Evolutionary conservation across 805 yeast species (phyloP).

Genomic region (Candida vaughaniae): DNA sequence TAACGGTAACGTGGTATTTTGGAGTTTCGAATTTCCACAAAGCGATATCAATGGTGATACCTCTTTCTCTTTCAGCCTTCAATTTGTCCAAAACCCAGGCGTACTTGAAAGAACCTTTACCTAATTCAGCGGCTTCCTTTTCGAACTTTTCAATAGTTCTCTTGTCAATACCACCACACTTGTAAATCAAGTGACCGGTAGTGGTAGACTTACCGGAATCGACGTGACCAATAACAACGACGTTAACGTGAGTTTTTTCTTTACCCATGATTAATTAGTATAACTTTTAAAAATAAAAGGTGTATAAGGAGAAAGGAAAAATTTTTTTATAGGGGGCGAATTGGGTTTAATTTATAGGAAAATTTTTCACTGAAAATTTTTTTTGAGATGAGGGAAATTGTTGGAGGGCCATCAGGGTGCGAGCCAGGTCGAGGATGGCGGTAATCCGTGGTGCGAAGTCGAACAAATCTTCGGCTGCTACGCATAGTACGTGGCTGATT

Average conservation of each 20-base stretch:
- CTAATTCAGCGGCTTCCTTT: conserved; percentile 96
- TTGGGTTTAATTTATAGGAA: conserved; percentile 6
- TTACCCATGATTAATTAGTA: conserved; percentile 61
- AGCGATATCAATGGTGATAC: conserved; percentile 93
- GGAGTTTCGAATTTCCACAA: conserved; percentile 92
- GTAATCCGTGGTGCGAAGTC: neutral
- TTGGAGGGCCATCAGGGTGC: too few species aligned
- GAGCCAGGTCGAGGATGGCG: neutral
- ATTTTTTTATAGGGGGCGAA: conserved; percentile 12
- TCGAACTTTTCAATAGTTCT: conserved; percentile 98
- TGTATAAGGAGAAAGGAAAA: conserved; percentile 9
- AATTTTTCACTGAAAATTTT: conserved; percentile 6
- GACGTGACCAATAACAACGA: conserved; percentile 99
- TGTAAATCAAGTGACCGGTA: conserved; percentile 98
- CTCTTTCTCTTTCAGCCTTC: conserved; percentile 95
- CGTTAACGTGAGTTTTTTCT: conserved; percentile 97
- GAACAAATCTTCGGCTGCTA: too few species aligned
- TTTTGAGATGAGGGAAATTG: conserved; percentile 5
- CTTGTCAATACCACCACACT: conserved; percentile 99
- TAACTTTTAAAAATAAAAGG: conserved; percentile 2
- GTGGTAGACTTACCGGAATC: conserved; percentile 91
- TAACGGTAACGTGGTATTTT: conserved; percentile 83
- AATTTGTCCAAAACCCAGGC: conserved; percentile 96
- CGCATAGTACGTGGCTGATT: too few species aligned
- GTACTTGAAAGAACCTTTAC: conserved; percentile 96